Base-by-base conservation (phyloP, 2,329 filamentous ascomycete species). In the Kalmusia sp. region DNA sequence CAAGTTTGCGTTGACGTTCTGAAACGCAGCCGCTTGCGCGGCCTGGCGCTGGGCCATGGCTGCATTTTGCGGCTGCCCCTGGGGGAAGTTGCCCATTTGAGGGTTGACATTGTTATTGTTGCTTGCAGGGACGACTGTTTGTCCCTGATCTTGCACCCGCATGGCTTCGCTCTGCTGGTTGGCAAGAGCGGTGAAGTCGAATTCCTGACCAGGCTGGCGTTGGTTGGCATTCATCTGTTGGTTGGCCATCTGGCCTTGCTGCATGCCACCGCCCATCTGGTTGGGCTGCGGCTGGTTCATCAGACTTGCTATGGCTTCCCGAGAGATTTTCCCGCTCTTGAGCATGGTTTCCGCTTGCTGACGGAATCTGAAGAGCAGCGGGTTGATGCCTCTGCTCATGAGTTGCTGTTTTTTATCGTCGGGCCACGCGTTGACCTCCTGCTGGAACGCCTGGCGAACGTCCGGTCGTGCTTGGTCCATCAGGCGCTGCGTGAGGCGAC, bases 71-170 rank as follows among this genome's bases (percentile, higher is more conserved):
- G 53, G 52, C 33, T 70, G 70, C 14, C 61, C 57, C 22, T 55
- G 54, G 44, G 60, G 60, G 38, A 72, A 76, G 12, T 62, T 70
- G 25, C 70, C 63, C 71, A 77, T 74, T 38, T 74, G 73, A 19
- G 54, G 81, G 55, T 79, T 77, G 47, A n/a, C n/a, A n/a, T 82
- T 82, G 63, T 82, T 84, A 68, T 83, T 88, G 62, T 82, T 84
- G 69, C 84, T 88, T 6, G 84, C 85, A 8, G 85, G 85, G 3
- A 88, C 85, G n/a, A 87, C 85, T 35, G 83, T 75, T 57, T 86
- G 83, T 7, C 85, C 85, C 43, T 82, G 82, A 68, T 87, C 82
- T 62, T 85, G 83, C 14, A 81, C 81, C 47, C 84, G 82, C 59
- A 86, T 70, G n/a, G 83, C 84, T 58, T 85, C 84, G 34, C 81